Conservation (phyloP, 129 eudicot genomes). For the Pulicaria dysenterica region DNA sequence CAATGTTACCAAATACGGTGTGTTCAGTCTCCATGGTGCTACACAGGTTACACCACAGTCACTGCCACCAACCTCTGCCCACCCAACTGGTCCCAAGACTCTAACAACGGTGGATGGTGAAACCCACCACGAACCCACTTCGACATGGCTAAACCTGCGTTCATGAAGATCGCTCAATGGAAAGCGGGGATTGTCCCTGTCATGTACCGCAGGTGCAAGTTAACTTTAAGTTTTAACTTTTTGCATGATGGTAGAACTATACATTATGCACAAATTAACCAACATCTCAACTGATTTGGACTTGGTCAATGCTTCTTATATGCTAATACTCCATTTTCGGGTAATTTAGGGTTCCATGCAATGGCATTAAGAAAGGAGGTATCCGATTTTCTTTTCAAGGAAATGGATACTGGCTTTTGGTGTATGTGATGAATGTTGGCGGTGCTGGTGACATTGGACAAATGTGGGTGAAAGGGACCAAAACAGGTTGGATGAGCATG, state of each 20-base stretch:
- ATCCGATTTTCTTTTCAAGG: slow-evolving; percentile 57
- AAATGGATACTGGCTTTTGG: slow-evolving; percentile 74
- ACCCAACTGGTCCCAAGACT: slow-evolving; percentile 67
- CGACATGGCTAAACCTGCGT: slow-evolving; percentile 81
- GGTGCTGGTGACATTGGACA: slow-evolving; percentile 66
- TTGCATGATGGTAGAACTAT: no score
- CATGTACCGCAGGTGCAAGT: slow-evolving; percentile 62
- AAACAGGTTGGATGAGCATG: slow-evolving; percentile 76
- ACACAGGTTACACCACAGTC: slow-evolving; percentile 43
- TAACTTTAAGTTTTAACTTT: no score
- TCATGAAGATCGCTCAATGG: slow-evolving; percentile 80
- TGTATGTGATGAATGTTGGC: slow-evolving; percentile 73
- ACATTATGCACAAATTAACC: no score
- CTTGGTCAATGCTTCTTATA: background rate
- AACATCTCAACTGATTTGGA: no score
- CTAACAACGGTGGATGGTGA: slow-evolving; percentile 88
- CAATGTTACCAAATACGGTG: slow-evolving; percentile 71
- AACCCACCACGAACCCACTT: slow-evolving; percentile 86
- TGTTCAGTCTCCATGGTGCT: slow-evolving; percentile 64
- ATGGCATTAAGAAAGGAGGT: slow-evolving; percentile 50
- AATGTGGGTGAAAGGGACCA: slow-evolving; percentile 83
- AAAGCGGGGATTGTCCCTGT: slow-evolving; percentile 81
- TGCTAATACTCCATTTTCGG: background rate
- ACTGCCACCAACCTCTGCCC: slow-evolving; percentile 93
- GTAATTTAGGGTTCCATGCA: slow-evolving; percentile 65